phyloP scores from a whole-genome alignment of 2,329 filamentous ascomycete genomes.

The Exophiala alcalophila region DNA sequence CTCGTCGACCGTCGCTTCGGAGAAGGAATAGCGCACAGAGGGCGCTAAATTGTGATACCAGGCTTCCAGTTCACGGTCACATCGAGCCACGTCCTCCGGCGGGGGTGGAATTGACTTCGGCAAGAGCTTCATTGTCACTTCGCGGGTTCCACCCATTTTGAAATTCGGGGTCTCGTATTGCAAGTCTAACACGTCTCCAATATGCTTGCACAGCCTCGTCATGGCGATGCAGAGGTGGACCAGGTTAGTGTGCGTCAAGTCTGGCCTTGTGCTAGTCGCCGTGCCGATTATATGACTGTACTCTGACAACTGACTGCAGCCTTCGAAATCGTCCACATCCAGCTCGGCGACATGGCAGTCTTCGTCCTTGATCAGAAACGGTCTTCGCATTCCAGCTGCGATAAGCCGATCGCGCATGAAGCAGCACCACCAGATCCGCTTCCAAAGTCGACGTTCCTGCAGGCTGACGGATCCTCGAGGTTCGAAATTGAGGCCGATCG shows the following conservation, averaged over 20 bases:
- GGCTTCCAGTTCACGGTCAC: constrained; percentile 3
- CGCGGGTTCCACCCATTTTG: constrained; percentile 4
- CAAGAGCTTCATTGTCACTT: constrained; percentile 1
- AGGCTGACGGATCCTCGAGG: constrained; percentile 54
- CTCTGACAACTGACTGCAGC: background rate
- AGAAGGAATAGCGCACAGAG: background rate
- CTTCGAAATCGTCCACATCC: constrained; percentile 4
- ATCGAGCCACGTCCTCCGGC: background rate
- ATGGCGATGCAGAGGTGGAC: constrained; percentile 61
- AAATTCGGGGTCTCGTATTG: constrained; percentile 6
- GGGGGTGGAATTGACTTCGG: background rate
- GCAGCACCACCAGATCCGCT: constrained; percentile 95
- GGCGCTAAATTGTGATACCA: constrained; percentile 2
- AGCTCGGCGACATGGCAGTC: constrained; percentile 12
- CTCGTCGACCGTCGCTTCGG: background rate
- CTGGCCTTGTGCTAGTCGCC: background rate
- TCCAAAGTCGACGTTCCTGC: constrained; percentile 77
- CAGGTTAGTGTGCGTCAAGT: background rate
- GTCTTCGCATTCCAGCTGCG: constrained; percentile 85
- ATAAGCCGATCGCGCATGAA: constrained; percentile 92
- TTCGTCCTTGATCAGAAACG: constrained; percentile 85
- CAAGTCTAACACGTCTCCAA: constrained; percentile 2
- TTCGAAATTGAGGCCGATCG: constrained; percentile 84
- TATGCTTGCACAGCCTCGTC: constrained; percentile 3
- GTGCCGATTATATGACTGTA: constrained; percentile 2